Conservation (phyloP, 495 filamentous ascomycete genomes). For the Podospora appendiculata region DNA sequence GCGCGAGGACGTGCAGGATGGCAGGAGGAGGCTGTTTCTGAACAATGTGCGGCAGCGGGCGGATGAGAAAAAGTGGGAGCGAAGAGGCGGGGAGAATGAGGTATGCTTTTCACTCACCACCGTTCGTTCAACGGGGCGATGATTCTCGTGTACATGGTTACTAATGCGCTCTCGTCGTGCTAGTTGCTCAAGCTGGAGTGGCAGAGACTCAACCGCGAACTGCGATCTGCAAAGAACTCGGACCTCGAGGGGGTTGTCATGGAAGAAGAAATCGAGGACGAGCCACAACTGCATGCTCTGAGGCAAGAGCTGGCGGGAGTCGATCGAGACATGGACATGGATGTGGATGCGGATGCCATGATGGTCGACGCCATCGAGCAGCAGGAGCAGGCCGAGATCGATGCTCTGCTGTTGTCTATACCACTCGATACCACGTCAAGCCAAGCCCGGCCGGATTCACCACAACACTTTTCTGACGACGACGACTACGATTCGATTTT, state of each 20-base stretch:
- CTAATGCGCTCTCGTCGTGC: constrained; percentile 8
- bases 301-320: constrained; percentile 22
- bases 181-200: constrained; percentile 44
- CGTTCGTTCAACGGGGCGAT: neutral
- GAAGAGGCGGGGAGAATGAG: constrained; percentile 71
- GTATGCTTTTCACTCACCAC: constrained; percentile 30
- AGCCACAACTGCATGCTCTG: constrained; percentile 25
- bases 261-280: constrained; percentile 38
- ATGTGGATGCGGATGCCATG: constrained; percentile 28
- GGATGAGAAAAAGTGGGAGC: constrained; percentile 57
- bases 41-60: constrained; percentile 65
- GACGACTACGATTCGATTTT: constrained; percentile 57
- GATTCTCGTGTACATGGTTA: neutral
- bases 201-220: constrained; percentile 28
- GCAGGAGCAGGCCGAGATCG: constrained; percentile 51
- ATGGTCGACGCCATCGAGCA: constrained; percentile 39
- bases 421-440: neutral
- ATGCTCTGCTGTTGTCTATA: constrained; percentile 40
- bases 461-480: constrained; percentile 39
- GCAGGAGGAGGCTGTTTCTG: constrained; percentile 60
- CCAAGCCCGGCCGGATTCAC: neutral
- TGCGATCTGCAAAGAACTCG: constrained; percentile 38
- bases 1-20: constrained; percentile 30
- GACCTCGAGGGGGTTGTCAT: constrained; percentile 40
- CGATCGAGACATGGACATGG: neutral